Base-by-base conservation (phyloP, 768 basidiomycete genomes). In the Mycena galopus region DNA sequence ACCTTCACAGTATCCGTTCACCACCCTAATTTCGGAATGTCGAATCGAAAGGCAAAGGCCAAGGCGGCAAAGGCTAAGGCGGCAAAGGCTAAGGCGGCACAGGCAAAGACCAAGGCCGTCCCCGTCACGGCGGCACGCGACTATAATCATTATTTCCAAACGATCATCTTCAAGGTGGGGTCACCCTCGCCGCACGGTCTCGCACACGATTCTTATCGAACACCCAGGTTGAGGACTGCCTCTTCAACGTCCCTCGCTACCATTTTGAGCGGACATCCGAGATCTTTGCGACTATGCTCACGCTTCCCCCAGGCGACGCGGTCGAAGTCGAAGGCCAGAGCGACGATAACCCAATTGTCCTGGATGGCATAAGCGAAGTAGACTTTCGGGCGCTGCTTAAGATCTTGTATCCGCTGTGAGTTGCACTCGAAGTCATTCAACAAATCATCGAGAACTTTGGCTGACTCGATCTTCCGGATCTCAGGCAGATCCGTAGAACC, bases 221-320 rank as follows among this genome's bases (percentile, higher is more conserved):
- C n/a, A 14, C 27, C 19, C 27, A 10, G 85, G 84, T 84, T 35
- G 86, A 86, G 58, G 78, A 80, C 51, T 75, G 75, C 14, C 65
- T 84, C 19, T 86, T 85, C 79, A 83, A 83, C 63, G 76, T 86
- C 10, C 85, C 84, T 12, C 78, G 79, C 7, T 75, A 78, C 23
- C 78, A 80, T 27, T 81, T 87, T 25, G 73, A 78, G 35, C 75
- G 77, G n/a, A 78, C 79, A 50, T 85, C 83, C 0, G 77, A 78
- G 6, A 77, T 85, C 2, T 84, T 86, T 74, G 71, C 73, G 11
- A 64, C 79, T 6, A 79, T 83, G 74, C 83, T 86, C 64, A 70
- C 74, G 16, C 73, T 84, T 7, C 83, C 81, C 10, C 70, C 75
- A 5, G 65, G 62, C n/a, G 68, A 74, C 3, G 69, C 69, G 17